Conservation (phyloP, 2,329 filamentous ascomycete genomes). For the Botrytis galanthina region DNA sequence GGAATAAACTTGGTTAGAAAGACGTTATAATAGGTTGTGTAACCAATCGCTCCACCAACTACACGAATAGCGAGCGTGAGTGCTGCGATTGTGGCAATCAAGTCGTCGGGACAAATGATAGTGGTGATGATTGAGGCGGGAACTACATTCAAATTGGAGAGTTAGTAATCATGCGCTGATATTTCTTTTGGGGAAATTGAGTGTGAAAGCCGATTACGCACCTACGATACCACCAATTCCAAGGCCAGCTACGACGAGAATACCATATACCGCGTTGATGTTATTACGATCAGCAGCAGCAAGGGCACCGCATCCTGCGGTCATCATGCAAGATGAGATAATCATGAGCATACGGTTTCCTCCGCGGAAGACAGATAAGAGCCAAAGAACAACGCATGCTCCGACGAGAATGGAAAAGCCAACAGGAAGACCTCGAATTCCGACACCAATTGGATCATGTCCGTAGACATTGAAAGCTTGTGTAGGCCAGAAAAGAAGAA, state of each 20-base stretch:
- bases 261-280: constrained; percentile 52
- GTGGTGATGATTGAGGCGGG: constrained; percentile 66
- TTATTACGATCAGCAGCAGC: constrained; percentile 53
- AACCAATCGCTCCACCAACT: constrained; percentile 64
- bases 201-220: constrained; percentile 40
- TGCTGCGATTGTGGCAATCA: constrained; percentile 67
- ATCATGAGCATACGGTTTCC: constrained; percentile 60
- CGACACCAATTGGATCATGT: constrained; percentile 62
- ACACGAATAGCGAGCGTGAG: constrained; percentile 68
- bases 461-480: constrained; percentile 65
- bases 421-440: constrained; percentile 61
- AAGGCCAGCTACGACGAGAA: constrained; percentile 58
- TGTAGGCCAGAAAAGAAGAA: constrained; percentile 56
- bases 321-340: constrained; percentile 61
- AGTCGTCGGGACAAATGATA: constrained; percentile 67
- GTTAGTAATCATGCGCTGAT: background rate
- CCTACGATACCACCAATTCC: constrained; percentile 66
- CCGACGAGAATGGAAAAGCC: constrained; percentile 61
- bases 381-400: constrained; percentile 55
- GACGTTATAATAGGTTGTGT: constrained; percentile 58
- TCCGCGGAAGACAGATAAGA: constrained; percentile 59
- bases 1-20: constrained; percentile 45
- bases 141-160: constrained; percentile 52
- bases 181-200: background rate
- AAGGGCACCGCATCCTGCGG: constrained; percentile 55